phyloP scores from a whole-genome alignment of 140 eudicot genomes.

The Oenanthe javanica region DNA sequence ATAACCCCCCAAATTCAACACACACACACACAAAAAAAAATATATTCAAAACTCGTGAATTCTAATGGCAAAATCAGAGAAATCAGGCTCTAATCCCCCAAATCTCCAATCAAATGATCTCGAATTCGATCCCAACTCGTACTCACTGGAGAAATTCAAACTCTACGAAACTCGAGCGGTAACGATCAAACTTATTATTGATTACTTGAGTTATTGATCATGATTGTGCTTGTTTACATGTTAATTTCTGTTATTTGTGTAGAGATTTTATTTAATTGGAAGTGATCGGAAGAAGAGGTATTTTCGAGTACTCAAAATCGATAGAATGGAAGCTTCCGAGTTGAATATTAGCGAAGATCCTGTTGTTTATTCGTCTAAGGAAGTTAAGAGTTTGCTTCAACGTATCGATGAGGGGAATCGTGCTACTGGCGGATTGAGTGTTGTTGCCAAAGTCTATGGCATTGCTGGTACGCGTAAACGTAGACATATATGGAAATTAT shows the following conservation, averaged over 20 bases:
- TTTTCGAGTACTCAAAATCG: constrained; percentile 82
- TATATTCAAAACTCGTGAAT: neutral
- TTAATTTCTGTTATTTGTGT: neutral
- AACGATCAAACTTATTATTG: neutral
- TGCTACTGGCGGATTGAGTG: constrained; percentile 76
- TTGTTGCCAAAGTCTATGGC: constrained; percentile 86
- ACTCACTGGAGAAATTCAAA: constrained; percentile 81
- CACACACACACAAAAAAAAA: neutral
- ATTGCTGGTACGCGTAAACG: constrained; percentile 47
- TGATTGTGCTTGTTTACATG: neutral
- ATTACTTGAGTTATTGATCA: neutral
- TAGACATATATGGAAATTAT: neutral
- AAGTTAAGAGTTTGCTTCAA: constrained; percentile 75
- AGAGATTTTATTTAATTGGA: constrained; percentile 83
- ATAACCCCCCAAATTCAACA: neutral
- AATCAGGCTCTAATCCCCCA: constrained; percentile 20
- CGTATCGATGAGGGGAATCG: constrained; percentile 91
- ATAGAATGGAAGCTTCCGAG: constrained; percentile 85
- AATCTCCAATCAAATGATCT: constrained; percentile 26
- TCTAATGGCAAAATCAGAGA: constrained; percentile 29
- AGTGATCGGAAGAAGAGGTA: constrained; percentile 75
- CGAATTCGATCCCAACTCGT: constrained; percentile 45
- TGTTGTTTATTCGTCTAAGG: constrained; percentile 80
- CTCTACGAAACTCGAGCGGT: constrained; percentile 89
- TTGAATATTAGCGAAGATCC: constrained; percentile 89